Percentiles rank a stretch among this genome's conserved stretches.
Conservation (phyloP, 2,329 filamentous ascomycete species). For the Aureobasidium uvarum region DNA sequence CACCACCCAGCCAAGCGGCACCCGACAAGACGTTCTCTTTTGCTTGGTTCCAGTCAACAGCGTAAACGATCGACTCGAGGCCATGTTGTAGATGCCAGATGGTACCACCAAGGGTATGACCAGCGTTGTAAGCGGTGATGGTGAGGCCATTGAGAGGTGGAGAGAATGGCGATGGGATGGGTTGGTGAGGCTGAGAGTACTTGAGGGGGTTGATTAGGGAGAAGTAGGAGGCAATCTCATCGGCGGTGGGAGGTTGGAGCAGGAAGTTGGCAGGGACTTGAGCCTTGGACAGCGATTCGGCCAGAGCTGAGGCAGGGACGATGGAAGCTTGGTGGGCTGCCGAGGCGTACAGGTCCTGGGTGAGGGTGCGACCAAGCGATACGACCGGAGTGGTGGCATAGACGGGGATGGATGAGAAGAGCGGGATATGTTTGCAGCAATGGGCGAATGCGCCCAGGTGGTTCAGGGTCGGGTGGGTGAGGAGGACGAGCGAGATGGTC, state of each 20-base stretch:
- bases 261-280: conserved; percentile 52
- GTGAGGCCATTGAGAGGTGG: conserved; percentile 87
- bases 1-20: conserved; percentile 87
- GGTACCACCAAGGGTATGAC: conserved; percentile 91
- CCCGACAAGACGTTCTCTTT: conserved; percentile 91
- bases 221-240: conserved; percentile 93
- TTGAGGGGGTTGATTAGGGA: conserved; percentile 87
- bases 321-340: conserved; percentile 84
- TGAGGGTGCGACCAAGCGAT: conserved; percentile 81
- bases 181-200: conserved; percentile 95
- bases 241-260: conserved; percentile 68
- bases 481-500: conserved; percentile 85
- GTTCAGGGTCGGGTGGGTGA: conserved; percentile 88
- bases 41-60: conserved; percentile 98
- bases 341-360: conserved; percentile 90
- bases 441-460: conserved; percentile 94
- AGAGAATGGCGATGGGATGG: conserved; percentile 80
- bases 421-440: conserved; percentile 93
- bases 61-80: conserved; percentile 94
- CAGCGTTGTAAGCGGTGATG: conserved; percentile 94
- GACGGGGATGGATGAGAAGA: conserved; percentile 87
- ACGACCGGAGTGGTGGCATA: conserved; percentile 95
- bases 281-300: conserved; percentile 60
- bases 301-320: conserved; percentile 70
- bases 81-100: conserved; percentile 99